Conservation (phyloP, 257 asterid species). For the Salvia miltiorrhiza region DNA sequence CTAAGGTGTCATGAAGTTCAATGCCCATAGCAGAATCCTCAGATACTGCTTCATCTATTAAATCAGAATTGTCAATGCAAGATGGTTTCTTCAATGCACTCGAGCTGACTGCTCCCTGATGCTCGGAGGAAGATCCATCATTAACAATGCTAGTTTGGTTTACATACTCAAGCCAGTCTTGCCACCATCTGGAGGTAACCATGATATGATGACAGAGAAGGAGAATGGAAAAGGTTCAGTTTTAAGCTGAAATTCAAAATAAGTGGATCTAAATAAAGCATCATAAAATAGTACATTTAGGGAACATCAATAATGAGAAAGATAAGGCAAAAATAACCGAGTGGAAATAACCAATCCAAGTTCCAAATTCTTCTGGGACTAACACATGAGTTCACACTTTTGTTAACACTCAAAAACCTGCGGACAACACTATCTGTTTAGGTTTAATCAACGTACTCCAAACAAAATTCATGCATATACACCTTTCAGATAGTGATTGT, state of each 20-base stretch:
- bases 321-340: not conserved
- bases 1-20: constrained; percentile 89
- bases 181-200: constrained; percentile 89
- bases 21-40: constrained; percentile 55
- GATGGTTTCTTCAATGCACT: constrained; percentile 65
- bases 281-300: not conserved
- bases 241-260: constrained; percentile 12
- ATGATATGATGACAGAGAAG: constrained; percentile 18
- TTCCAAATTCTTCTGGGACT: not conserved
- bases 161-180: constrained; percentile 92
- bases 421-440: not conserved
- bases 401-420: not conserved
- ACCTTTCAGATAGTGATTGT: not conserved
- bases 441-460: not conserved
- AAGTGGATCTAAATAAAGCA: not conserved
- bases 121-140: constrained; percentile 71
- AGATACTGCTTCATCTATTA: constrained; percentile 61
- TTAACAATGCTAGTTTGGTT: constrained; percentile 44
- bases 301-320: not conserved
- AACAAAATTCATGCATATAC: not conserved
- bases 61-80: constrained; percentile 75
- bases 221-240: constrained; percentile 2
- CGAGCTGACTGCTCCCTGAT: constrained; percentile 43
- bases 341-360: not conserved
- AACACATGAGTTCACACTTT: not conserved